These are phyloP conservation scores for Schizonepeta tenuifolia DNA, from an alignment of 257 asterid genomes.

Conservation along the genomic window DNA sequence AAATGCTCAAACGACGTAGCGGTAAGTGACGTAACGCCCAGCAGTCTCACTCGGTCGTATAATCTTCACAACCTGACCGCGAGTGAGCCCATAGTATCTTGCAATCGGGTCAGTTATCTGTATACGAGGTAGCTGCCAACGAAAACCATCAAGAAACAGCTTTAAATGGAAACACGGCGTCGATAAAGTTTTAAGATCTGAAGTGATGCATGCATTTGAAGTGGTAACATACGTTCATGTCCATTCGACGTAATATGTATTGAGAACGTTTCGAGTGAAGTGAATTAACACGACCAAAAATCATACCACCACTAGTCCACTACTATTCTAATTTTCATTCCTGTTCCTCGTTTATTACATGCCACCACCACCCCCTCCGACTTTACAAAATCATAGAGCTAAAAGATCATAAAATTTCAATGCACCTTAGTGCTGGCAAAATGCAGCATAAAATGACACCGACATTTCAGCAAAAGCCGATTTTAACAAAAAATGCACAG, in stretches of 20 bases:
- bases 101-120: slow-evolving; percentile 82
- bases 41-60: slow-evolving; percentile 93
- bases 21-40: slow-evolving; percentile 78
- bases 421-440: slow-evolving; percentile 21
- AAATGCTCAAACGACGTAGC: slow-evolving; percentile 65
- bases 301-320: not conserved
- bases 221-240: not conserved
- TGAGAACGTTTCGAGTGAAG: not conserved
- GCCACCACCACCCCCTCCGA: not conserved
- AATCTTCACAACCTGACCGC: slow-evolving; percentile 80
- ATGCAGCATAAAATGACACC: not conserved
- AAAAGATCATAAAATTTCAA: not conserved
- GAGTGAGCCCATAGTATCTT: slow-evolving; percentile 76
- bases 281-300: not conserved
- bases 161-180: slow-evolving; percentile 19
- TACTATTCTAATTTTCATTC: not conserved
- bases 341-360: not conserved
- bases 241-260: not conserved
- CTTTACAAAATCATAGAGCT: not conserved
- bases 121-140: slow-evolving; percentile 76
- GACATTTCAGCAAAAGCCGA: not conserved
- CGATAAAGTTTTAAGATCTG: not conserved
- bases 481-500: not conserved
- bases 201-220: too few relatives aligned
- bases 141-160: slow-evolving; percentile 26